Evolutionary conservation across 129 eudicot genomes (phyloP).

Genomic region (Centella asiatica): DNA sequence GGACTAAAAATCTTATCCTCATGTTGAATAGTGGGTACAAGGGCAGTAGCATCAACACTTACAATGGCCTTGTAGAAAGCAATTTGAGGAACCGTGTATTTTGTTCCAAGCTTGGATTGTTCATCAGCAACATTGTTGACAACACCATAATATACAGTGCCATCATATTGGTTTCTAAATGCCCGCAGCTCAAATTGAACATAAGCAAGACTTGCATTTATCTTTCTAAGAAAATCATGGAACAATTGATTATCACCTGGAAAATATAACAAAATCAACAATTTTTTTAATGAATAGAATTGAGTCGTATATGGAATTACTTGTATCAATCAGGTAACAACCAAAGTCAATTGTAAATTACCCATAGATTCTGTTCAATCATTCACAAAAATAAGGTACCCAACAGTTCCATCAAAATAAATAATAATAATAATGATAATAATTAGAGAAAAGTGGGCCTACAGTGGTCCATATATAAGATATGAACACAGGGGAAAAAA

Average conservation of each 20-base stretch:
- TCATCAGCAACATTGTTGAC: constrained; percentile 86
- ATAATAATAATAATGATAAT: too few species aligned
- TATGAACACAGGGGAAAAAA: too few species aligned
- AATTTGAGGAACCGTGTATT: constrained; percentile 76
- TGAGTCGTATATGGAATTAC: not conserved
- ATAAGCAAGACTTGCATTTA: constrained; percentile 60
- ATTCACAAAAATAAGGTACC: too few species aligned
- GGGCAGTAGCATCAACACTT: constrained; percentile 22
- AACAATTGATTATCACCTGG: constrained; percentile 50
- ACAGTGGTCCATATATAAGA: too few species aligned
- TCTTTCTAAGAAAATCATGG: constrained; percentile 61
- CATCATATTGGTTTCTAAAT: constrained; percentile 81
- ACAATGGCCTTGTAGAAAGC: constrained; percentile 88
- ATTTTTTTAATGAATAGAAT: not conserved
- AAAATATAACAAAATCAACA: not conserved
- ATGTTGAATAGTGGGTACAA: not conserved
- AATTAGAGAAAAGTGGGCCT: too few species aligned
- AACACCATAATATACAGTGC: constrained; percentile 67
- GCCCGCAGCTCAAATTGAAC: constrained; percentile 80
- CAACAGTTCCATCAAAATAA: too few species aligned
- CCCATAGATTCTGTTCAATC: too few species aligned
- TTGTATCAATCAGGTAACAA: not conserved
- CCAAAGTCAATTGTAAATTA: too few species aligned
- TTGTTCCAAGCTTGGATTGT: constrained; percentile 89
- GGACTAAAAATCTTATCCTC: too few species aligned